These are phyloP conservation scores for Centaurea solstitialis DNA, from an alignment of 129 eudicot genomes.

Conservation along the genomic window DNA sequence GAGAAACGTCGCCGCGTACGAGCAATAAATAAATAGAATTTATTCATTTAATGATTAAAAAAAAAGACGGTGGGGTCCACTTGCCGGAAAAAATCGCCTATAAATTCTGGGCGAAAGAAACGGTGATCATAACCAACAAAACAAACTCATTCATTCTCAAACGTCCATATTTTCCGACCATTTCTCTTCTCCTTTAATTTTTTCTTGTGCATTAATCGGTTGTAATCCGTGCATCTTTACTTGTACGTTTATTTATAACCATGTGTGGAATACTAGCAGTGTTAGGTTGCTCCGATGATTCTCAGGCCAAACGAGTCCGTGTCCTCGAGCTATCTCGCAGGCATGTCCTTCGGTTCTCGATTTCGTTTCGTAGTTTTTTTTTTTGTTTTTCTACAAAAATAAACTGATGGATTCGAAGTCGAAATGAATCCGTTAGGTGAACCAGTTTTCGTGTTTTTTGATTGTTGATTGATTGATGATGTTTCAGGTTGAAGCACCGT, in stretches of 20 bases:
- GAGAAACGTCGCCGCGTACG: conserved; percentile 23
- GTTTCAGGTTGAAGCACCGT: conserved; percentile 79
- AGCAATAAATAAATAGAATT: not conserved
- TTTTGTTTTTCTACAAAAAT: no score
- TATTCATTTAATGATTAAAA: not conserved
- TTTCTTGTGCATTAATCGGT: not conserved
- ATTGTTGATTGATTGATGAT: not conserved
- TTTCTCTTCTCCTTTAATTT: not conserved
- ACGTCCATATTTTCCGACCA: not conserved
- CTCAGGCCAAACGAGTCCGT: conserved; percentile 90
- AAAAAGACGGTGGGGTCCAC: not conserved
- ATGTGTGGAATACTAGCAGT: conserved; percentile 97
- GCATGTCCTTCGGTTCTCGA: conserved; percentile 28
- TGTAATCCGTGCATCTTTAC: conserved; percentile 4
- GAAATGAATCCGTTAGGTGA: no score
- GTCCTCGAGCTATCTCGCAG: conserved; percentile 98
- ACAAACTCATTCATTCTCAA: conserved; percentile 2
- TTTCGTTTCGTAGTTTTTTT: no score
- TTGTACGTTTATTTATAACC: not conserved
- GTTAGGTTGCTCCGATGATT: conserved; percentile 89
- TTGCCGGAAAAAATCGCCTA: conserved; percentile 26
- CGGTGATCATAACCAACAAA: conserved; percentile 9
- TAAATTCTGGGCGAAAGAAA: conserved; percentile 27
- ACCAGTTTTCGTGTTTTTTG: not conserved
- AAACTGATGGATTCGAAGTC: no score